Base-by-base conservation (phyloP, 352 stramenopile genomes). In the Globisporangium irregulare region DNA sequence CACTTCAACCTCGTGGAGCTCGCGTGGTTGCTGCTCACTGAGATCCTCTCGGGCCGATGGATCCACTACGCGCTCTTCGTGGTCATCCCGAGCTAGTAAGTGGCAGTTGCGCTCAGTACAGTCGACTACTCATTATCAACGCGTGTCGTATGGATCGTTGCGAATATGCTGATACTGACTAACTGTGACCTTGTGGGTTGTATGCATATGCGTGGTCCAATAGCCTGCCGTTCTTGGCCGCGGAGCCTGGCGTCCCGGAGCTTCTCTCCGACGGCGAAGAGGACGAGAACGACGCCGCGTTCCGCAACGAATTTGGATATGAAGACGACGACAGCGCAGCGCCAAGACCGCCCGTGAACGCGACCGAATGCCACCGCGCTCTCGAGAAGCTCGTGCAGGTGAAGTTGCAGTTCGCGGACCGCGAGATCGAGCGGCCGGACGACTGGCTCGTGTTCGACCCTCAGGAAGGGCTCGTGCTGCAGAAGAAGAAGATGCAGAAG, bases 401-500 rank as follows among this genome's bases (percentile, higher is more conserved):
- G 62, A 90, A 90, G 67, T 72, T 80, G 46, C 71, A 81, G 58
- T 74, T 89, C 55, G 81, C 77, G 2, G 76, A 91, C 61, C 62
- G 63, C 22, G 82, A 65, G 20, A 87, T 93, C 58, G 48, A 73
- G 22, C 81, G 83, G 18, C 81, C 82, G 4, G 85, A 91, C 55
- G 75, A 86, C 48, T 93, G 85, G 85, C 77, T 93, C 38, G 85
- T 93, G 70, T 93, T 90, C 22, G 85, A 93, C 34, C 85, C 85
- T 1, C 68, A 81, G 38, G 76, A 83, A n/a, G 69, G 79, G 24
- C 73, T 93, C 32, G 82, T 91, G 53, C 68, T 83, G 38, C 81
- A 89, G 46, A 91, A 91, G 64, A 65, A 77, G 34, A 56, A 55
- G 38, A 60, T 38, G 48, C 27, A 72, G 57, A 50, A 67, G 55